A percentile compares a stretch with the other conserved stretches of the same genome.
Evolutionary conservation across 306 rosid species (phyloP).

Genomic region (Cucumis cinereus): DNA sequence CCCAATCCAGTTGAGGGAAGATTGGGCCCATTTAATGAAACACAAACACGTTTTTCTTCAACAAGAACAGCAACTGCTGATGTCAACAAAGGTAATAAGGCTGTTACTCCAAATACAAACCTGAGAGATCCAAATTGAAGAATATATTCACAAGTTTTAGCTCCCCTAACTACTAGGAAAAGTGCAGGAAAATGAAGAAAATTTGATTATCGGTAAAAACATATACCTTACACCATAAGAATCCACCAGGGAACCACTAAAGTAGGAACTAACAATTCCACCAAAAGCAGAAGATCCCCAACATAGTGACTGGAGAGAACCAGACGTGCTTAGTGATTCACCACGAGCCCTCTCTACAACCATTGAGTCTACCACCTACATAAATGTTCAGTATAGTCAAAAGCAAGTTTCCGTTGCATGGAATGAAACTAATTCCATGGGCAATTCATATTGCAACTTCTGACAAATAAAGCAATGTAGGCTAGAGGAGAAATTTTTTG

Average conservation of each 20-base stretch:
- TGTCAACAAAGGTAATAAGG: conserved; percentile 78
- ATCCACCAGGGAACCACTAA: conserved; percentile 83
- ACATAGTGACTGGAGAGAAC: conserved; percentile 91
- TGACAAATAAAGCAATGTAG: not conserved
- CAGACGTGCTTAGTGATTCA: conserved; percentile 86
- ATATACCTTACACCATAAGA: conserved; percentile 80
- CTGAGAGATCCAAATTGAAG: conserved; percentile 29
- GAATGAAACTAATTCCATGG: not conserved
- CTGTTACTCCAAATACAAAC: conserved; percentile 92
- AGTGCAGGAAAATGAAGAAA: not conserved
- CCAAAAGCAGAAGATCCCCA: conserved; percentile 99
- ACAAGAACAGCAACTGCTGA: conserved; percentile 95
- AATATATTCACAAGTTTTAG: conserved; percentile 1
- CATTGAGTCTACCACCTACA: conserved; percentile 99
- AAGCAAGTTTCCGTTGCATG: not conserved
- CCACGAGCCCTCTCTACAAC: conserved; percentile 99
- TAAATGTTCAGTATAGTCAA: conserved; percentile 19
- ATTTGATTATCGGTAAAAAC: not conserved
- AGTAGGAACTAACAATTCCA: conserved; percentile 91
- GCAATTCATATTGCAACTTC: not conserved
- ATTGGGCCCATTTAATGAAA: conserved; percentile 29
- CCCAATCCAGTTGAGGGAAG: conserved; percentile 23
- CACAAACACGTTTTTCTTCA: conserved; percentile 50
- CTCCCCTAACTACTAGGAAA: not conserved
- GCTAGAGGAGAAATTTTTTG: too few species aligned